These are phyloP conservation scores for Abelmoschus esculentus DNA, from an alignment of 345 rosid species.

Conservation along the genomic window DNA sequence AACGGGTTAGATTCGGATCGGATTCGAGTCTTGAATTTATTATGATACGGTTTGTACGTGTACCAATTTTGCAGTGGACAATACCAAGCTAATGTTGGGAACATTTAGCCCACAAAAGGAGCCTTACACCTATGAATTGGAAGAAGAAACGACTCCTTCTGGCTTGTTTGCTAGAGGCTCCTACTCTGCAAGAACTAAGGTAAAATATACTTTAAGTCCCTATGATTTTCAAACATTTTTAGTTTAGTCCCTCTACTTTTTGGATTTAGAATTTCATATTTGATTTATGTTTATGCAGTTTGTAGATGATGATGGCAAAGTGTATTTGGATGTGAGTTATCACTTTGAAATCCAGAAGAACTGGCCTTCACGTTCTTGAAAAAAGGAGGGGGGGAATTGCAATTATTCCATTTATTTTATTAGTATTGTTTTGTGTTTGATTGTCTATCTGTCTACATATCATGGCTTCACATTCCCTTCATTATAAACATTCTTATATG, in stretches of 20 bases:
- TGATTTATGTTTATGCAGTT: neutral
- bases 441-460: neutral
- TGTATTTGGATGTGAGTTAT: conserved; percentile 10
- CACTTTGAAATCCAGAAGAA: conserved; percentile 11
- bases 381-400: neutral
- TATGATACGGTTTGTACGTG: neutral
- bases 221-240: too few relatives aligned
- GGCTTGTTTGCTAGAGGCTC: conserved; percentile 75
- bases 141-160: conserved; percentile 68
- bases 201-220: neutral
- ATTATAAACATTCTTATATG: neutral
- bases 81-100: conserved; percentile 63
- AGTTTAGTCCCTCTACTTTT: too few relatives aligned
- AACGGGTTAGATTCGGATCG: neutral
- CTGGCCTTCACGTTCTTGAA: conserved; percentile 4
- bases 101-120: conserved; percentile 71
- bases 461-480: neutral
- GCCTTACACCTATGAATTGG: conserved; percentile 52
- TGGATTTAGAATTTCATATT: too few relatives aligned
- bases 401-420: neutral
- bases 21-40: neutral
- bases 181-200: conserved; percentile 72
- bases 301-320: conserved; percentile 12
- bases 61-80: conserved; percentile 38
- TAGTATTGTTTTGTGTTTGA: neutral